Base-by-base conservation (phyloP, 352 stramenopile genomes). In the Pythium volutum region DNA sequence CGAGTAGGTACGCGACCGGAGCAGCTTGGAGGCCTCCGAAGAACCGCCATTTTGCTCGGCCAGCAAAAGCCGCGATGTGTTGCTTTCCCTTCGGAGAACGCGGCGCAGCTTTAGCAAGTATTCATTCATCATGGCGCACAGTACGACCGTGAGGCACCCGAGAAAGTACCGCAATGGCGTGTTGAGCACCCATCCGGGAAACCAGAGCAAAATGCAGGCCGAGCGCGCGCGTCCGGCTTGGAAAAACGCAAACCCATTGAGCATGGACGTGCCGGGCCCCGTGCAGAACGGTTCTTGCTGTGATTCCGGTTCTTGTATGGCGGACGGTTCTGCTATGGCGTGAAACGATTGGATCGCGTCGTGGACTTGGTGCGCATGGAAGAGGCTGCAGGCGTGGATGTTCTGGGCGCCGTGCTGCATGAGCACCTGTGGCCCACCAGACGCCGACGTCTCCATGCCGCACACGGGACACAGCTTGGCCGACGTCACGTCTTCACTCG, bases 181-280 rank as follows among this genome's bases (percentile, higher is more conserved):
- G 38, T 78, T 76, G 31, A 91, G 63, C 27, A 89, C 73, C 81
- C 81, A 91, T 15, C 77, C 79, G 50, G 79, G 77, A 55, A 91
- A 91, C 81, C 81, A 91, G 29, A 91, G 73, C 59, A 89, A 39
- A 16, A 91, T 67, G 54, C 81, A 91, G 22, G 77, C 73, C 59
- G 72, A 71, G 51, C 43, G 46, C 12, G 46, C 42, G 11, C 68
- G 69, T n/a, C 45, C 70, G 22, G 55, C 53, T 38, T 60, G 62
- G 39, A 59, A 72, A 29, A 88, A 71, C 4, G 77, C 74, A 54
- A 91, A 91, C 0, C 81, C 81, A 48, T 91, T 91, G 16, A 89
- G 71, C 81, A 91, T 91, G 20, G 81, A 85, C 12, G 81, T 91
- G 25, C 81, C 81, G 0, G 77, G 57, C 15, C 81, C 81, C 25